Percentiles rank a stretch among this genome's conserved stretches.
These are phyloP conservation scores for Auriscalpium orientale DNA, from an alignment of 768 basidiomycete species.

Conservation along the genomic window DNA sequence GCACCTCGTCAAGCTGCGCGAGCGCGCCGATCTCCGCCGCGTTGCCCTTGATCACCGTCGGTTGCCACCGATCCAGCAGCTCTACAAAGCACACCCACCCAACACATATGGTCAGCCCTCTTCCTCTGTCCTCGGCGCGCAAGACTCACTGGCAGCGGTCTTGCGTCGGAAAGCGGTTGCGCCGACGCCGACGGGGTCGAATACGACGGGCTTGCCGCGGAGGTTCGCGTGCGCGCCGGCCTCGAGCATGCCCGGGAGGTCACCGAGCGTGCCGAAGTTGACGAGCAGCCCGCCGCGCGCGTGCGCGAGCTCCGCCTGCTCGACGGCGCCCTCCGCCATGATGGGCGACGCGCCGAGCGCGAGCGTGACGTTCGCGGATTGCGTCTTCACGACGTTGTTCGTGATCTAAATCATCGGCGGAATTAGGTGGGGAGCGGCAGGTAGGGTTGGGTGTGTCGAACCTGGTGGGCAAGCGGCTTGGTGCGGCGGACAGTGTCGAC, in stretches of 20 bases:
- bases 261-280: conserved; percentile 79
- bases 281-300: conserved; percentile 66
- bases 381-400: conserved; percentile 80
- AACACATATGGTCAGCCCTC: no score
- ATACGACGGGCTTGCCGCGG: conserved; percentile 67
- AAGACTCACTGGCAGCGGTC: conserved; percentile 43
- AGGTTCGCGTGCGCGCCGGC: conserved; percentile 66
- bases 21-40: conserved; percentile 81
- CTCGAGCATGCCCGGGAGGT: conserved; percentile 65
- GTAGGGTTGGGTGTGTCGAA: conserved; percentile 18
- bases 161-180: conserved; percentile 66
- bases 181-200: conserved; percentile 90
- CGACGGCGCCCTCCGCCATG: conserved; percentile 81
- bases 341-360: conserved; percentile 87
- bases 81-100: conserved; percentile 30
- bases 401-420: conserved; percentile 53
- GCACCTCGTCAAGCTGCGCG: conserved; percentile 68
- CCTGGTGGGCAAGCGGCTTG: conserved; percentile 79
- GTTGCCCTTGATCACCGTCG: conserved; percentile 91
- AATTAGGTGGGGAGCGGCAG: not conserved
- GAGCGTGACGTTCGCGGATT: conserved; percentile 85
- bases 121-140: not conserved
- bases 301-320: conserved; percentile 71
- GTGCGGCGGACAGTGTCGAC: conserved; percentile 42
- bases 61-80: conserved; percentile 72